A percentile compares a stretch with the other conserved stretches of the same genome.
These are phyloP conservation scores for Alternaria longipes DNA, from an alignment of 2,329 filamentous ascomycete genomes.

Conservation along the genomic window DNA sequence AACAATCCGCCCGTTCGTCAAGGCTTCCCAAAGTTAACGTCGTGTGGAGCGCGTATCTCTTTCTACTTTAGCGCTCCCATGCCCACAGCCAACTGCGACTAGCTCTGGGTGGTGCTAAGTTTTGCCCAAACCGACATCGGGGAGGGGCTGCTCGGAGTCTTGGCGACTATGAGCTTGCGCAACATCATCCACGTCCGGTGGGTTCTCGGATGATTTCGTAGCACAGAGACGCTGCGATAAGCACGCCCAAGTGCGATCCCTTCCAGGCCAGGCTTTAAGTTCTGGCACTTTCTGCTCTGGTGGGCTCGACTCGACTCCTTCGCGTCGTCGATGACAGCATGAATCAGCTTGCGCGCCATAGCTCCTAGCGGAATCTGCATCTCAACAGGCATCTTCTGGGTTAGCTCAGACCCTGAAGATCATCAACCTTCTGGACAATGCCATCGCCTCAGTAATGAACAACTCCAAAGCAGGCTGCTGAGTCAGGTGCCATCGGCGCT, in stretches of 20 bases:
- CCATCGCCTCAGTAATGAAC: background rate
- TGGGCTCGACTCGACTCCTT: background rate
- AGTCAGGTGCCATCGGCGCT: background rate
- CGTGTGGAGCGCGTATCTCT: background rate
- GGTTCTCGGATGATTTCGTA: background rate
- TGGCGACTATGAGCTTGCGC: background rate
- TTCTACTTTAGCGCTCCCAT: background rate
- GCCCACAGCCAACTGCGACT: background rate
- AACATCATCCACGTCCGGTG: background rate
- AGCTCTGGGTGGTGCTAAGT: background rate
- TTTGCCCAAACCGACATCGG: constrained; percentile 1
- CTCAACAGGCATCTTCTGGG: constrained; percentile 6
- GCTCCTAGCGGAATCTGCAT: constrained; percentile 4
- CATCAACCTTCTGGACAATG: constrained; percentile 8
- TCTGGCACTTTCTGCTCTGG: background rate
- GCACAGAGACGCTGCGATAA: background rate
- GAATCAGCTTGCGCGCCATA: constrained; percentile 10
- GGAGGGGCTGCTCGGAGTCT: background rate
- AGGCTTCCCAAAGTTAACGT: background rate
- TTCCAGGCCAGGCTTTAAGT: background rate
- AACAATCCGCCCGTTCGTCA: constrained; percentile 1
- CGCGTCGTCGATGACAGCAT: constrained; percentile 1
- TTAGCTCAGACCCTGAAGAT: constrained; percentile 20
- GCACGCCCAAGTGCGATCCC: background rate
- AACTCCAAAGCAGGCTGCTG: background rate